Evolutionary conservation across 805 yeast genomes (phyloP).

Genomic region (Metschnikowia kunwiensis): DNA sequence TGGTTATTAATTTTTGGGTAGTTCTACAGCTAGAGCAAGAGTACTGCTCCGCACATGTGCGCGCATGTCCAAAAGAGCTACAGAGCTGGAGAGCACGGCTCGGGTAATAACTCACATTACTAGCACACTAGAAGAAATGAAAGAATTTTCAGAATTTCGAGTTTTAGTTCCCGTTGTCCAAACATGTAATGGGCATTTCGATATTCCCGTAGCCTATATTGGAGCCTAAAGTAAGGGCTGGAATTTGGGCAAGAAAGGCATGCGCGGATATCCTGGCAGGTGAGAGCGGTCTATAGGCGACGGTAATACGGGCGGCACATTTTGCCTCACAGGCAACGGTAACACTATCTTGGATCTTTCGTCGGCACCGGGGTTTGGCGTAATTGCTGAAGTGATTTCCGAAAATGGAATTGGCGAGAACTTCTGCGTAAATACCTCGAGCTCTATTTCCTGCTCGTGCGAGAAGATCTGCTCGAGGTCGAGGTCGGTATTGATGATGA

Average conservation of each 20-base stretch:
- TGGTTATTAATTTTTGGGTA: no score
- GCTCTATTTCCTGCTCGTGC: constrained; percentile 29
- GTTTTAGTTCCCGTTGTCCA: background rate
- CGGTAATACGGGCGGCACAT: constrained; percentile 17
- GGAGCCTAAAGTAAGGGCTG: constrained; percentile 17
- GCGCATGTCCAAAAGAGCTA: no score
- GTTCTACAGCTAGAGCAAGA: no score
- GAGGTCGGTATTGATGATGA: constrained; percentile 29
- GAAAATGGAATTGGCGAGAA: constrained; percentile 35
- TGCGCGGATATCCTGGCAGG: constrained; percentile 6
- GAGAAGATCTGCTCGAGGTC: constrained; percentile 40
- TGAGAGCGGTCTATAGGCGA: constrained; percentile 7
- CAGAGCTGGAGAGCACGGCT: no score
- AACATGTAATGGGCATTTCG: background rate
- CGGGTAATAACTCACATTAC: no score
- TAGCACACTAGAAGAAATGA: no score
- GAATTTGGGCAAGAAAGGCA: constrained; percentile 14
- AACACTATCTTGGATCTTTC: constrained; percentile 27
- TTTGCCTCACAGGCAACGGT: constrained; percentile 32
- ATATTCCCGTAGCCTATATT: background rate
- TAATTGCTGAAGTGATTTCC: constrained; percentile 34
- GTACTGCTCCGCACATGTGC: no score
- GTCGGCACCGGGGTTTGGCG: constrained; percentile 18
- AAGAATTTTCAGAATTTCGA: no score
- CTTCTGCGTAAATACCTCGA: constrained; percentile 37